Evolutionary conservation across 208 protist species (phyloP).

Genomic region (Wallacemonas rigidus): DNA sequence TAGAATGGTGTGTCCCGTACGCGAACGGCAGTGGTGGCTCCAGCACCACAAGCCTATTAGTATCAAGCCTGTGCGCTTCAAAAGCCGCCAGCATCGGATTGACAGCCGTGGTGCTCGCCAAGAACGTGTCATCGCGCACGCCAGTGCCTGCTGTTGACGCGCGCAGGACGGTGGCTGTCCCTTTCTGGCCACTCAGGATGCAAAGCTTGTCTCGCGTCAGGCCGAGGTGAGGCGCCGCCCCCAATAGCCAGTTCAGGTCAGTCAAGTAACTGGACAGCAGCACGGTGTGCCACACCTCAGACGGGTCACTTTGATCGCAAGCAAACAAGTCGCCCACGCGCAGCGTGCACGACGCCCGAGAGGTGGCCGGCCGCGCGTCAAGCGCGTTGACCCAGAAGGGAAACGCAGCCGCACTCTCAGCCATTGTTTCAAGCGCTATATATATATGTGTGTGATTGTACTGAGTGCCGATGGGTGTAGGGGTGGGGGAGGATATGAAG

Average conservation of each 20-base stretch:
- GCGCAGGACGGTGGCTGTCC: slow-evolving; percentile 34
- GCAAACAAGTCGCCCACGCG: slow-evolving; percentile 47
- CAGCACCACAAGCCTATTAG: slow-evolving; percentile 44
- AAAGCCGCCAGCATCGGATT: slow-evolving; percentile 26
- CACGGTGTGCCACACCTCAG: slow-evolving; percentile 58
- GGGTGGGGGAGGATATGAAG: too few relatives aligned
- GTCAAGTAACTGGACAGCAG: slow-evolving; percentile 74
- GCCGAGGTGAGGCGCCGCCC: slow-evolving; percentile 36
- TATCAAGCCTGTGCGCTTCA: slow-evolving; percentile 1
- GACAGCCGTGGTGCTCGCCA: neutral
- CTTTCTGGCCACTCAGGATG: slow-evolving; percentile 62
- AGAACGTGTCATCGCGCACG: too few relatives aligned
- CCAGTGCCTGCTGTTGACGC: neutral
- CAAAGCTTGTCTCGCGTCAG: slow-evolving; percentile 33
- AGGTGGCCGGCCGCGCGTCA: slow-evolving; percentile 17
- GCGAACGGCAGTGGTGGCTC: slow-evolving; percentile 66
- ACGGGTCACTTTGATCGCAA: slow-evolving; percentile 34
- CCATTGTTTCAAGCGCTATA: neutral
- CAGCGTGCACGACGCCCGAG: slow-evolving; percentile 21
- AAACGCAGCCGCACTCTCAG: slow-evolving; percentile 10
- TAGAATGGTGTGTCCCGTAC: slow-evolving; percentile 88
- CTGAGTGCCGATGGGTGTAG: too few relatives aligned
- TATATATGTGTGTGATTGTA: neutral
- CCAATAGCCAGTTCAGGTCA: slow-evolving; percentile 68
- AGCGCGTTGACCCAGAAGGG: slow-evolving; percentile 68